Conservation (phyloP, 2,329 filamentous ascomycete genomes). For the Podosphaera fusca region DNA sequence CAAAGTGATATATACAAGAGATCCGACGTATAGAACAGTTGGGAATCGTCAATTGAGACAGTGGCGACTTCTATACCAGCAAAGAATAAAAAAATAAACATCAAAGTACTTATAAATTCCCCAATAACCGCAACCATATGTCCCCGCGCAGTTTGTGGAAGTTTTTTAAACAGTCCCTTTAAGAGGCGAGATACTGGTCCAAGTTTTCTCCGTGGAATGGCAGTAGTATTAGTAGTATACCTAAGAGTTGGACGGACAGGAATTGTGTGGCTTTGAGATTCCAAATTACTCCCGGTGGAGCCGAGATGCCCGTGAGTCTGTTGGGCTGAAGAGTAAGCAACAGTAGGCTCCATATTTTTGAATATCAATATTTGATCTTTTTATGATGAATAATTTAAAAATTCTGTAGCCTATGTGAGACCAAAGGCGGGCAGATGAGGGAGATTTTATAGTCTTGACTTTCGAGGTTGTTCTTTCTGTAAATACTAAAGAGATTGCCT, state of each 20-base stretch:
- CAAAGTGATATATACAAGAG: slow-evolving; percentile 13
- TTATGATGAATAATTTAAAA: too few relatives aligned
- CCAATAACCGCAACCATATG: slow-evolving; percentile 24
- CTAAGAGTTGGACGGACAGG: too few relatives aligned
- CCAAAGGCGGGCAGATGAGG: too few relatives aligned
- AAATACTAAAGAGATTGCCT: too few relatives aligned
- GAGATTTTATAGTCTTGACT: too few relatives aligned
- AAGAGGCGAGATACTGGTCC: slow-evolving; percentile 9
- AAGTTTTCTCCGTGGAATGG: slow-evolving; percentile 2
- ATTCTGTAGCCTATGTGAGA: too few relatives aligned
- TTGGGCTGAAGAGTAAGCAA: not conserved
- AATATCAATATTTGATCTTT: not conserved
- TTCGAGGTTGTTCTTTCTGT: too few relatives aligned
- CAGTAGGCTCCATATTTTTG: too few relatives aligned
- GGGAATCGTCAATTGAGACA: slow-evolving; percentile 13
- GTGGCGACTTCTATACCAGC: slow-evolving; percentile 10
- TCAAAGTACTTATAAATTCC: slow-evolving; percentile 28
- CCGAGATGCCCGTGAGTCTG: too few relatives aligned
- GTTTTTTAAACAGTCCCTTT: slow-evolving; percentile 4
- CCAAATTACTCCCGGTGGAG: too few relatives aligned
- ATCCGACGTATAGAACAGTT: slow-evolving; percentile 11
- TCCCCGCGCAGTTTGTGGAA: slow-evolving; percentile 15
- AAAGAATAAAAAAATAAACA: slow-evolving; percentile 16
- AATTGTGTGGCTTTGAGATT: too few relatives aligned
- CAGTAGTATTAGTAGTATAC: slow-evolving; percentile 1